Base-by-base conservation (phyloP, 202 grass and related monocot species). In the Setaria viridis region DNA sequence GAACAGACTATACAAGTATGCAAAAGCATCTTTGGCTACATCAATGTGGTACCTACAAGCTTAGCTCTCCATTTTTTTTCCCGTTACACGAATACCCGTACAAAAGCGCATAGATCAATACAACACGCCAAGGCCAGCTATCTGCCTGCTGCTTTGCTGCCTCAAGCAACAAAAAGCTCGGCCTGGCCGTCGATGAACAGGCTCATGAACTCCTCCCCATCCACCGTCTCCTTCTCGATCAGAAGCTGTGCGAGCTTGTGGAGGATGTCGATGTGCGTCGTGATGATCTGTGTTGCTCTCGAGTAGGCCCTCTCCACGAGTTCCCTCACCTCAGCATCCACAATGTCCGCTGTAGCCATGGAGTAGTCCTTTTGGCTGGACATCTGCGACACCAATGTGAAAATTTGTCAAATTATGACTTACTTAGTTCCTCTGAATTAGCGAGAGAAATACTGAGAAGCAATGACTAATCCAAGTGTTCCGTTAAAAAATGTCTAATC, bases 181-280 rank as follows among this genome's bases (percentile, higher is more conserved):
- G 97, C 92, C 34, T 99, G 85, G 47, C 97, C 94, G 7, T 99
- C 97, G 17, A 99, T 99, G 82, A 99, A 99, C 41, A 99, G 77
- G 85, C 94, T 99, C 94, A 94, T 93, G 92, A 99, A 97, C 87
- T 99, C 94, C 80, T 99, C 97, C 0, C 97, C 97, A 30, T 99
- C 97, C 37, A 99, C 97, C 0, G 92, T 91, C 87, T 99, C 97
- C 85, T 99, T 96, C 88, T 99, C 97, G 4, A 99, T 96, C 42
- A 99, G 90, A 84, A 99, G 94, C 43, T 96, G 90, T 3, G 97
- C 90, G 0, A 99, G 89, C 86, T 91, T 94, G 80, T 99, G 92
- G 60, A 99, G 97, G 90, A 99, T 94, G 62, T 96, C 93, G 11
- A 90, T 87, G 76, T 99, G 93, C 21, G 88, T 90, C 25, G 67